Evolutionary conservation across 2,329 filamentous ascomycete species (phyloP).

Genomic region (Botrytis pseudocinerea): DNA sequence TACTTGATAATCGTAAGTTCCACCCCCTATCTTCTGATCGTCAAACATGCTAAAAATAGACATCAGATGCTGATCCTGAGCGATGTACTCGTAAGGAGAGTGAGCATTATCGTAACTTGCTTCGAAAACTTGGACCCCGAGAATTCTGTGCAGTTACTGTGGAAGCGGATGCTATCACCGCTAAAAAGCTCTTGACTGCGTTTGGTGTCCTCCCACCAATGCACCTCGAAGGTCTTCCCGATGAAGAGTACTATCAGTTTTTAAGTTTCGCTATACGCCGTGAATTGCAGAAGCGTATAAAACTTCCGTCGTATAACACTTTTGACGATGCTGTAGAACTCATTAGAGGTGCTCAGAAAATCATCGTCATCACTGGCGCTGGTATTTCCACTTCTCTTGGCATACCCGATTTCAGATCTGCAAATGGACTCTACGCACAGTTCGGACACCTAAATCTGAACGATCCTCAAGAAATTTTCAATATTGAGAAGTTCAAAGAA

Average conservation of each 20-base stretch:
- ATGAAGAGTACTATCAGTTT: slow-evolving; percentile 73
- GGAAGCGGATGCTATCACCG: slow-evolving; percentile 66
- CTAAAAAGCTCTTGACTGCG: slow-evolving; percentile 81
- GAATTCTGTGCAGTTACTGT: slow-evolving; percentile 75
- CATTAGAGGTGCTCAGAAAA: slow-evolving; percentile 73
- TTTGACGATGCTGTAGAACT: slow-evolving; percentile 84
- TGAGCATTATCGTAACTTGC: slow-evolving; percentile 63
- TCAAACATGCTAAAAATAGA: slow-evolving; percentile 32
- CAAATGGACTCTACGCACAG: slow-evolving; percentile 86
- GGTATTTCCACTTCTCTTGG: slow-evolving; percentile 96
- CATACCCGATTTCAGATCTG: slow-evolving; percentile 94
- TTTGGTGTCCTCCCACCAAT: slow-evolving; percentile 75
- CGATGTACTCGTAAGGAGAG: slow-evolving; percentile 69
- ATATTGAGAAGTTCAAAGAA: slow-evolving; percentile 81
- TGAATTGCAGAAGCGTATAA: slow-evolving; percentile 78
- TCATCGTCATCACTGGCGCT: slow-evolving; percentile 91
- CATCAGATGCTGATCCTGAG: slow-evolving; percentile 32
- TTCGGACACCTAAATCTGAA: slow-evolving; percentile 71
- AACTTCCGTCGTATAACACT: slow-evolving; percentile 77
- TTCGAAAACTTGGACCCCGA: slow-evolving; percentile 75
- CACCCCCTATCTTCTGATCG: neutral
- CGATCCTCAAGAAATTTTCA: slow-evolving; percentile 94
- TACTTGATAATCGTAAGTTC: slow-evolving; percentile 46
- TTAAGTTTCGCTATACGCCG: slow-evolving; percentile 76
- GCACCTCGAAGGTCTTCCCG: slow-evolving; percentile 71